phyloP scores from a whole-genome alignment of 306 rosid genomes.

The Fragaria nilgerrensis region DNA sequence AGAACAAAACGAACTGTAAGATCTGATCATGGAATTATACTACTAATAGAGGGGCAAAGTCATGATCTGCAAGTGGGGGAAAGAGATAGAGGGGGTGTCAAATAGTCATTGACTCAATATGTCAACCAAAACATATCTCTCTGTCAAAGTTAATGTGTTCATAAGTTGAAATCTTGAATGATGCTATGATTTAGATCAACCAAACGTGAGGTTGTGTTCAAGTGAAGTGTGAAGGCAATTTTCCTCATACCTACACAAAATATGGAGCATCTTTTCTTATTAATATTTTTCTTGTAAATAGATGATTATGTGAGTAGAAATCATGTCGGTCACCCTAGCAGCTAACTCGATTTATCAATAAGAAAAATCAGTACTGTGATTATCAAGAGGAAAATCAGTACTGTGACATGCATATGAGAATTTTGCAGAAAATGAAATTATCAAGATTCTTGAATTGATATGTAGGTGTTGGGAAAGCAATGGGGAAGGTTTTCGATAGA shows the following conservation, averaged over 20 bases:
- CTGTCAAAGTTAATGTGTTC: slow-evolving; percentile 1
- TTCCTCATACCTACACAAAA: neutral
- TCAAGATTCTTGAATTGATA: neutral
- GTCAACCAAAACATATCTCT: slow-evolving; percentile 2
- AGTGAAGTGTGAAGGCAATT: neutral
- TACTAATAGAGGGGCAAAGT: neutral
- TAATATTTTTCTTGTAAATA: neutral
- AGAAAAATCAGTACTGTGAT: neutral
- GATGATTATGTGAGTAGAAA: neutral
- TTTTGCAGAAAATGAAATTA: neutral
- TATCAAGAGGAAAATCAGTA: neutral
- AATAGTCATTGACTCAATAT: slow-evolving; percentile 9
- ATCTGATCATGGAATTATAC: neutral
- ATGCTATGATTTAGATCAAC: neutral
- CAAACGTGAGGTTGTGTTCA: neutral
- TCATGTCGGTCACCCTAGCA: neutral
- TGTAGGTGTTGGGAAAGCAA: slow-evolving; percentile 6
- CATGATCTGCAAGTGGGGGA: neutral
- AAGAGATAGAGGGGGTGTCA: neutral
- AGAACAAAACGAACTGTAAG: neutral
- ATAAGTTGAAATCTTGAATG: slow-evolving; percentile 13
- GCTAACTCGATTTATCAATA: neutral
- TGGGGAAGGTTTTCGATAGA: neutral
- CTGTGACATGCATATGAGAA: neutral
- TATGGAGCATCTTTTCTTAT: neutral